Percentiles rank a stretch among this genome's conserved stretches.
These are phyloP conservation scores for Pisolithus orientalis DNA, from an alignment of 768 basidiomycete species.

Conservation along the genomic window DNA sequence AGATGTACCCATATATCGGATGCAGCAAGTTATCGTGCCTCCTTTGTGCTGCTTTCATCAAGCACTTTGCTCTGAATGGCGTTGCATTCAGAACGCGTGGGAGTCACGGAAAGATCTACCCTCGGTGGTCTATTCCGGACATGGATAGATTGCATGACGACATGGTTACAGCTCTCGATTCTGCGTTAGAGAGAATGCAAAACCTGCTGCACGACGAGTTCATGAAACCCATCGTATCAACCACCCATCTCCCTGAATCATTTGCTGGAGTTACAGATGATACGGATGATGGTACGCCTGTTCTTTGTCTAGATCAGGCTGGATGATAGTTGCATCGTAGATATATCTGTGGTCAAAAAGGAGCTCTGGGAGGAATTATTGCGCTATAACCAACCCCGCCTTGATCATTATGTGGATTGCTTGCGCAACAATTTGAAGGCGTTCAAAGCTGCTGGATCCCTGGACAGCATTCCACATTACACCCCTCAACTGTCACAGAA, in stretches of 20 bases:
- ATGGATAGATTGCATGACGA: neutral
- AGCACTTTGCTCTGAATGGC: neutral
- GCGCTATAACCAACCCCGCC: neutral
- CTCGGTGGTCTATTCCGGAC: neutral
- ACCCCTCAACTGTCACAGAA: neutral
- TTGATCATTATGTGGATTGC: neutral
- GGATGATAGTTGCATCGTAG: neutral
- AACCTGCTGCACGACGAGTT: neutral
- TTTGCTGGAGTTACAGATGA: neutral
- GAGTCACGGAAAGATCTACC: neutral
- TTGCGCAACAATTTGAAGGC: neutral
- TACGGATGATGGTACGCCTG: too few species aligned
- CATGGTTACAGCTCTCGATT: neutral
- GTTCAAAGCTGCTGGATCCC: neutral
- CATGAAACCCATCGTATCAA: neutral
- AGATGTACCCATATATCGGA: slow-evolving; percentile 1
- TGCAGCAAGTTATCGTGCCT: slow-evolving; percentile 1
- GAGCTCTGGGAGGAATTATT: slow-evolving; percentile 1
- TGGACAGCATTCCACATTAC: neutral
- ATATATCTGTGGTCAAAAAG: neutral
- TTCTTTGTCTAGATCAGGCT: too few species aligned
- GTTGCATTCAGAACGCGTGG: neutral
- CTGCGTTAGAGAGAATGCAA: neutral
- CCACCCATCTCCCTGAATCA: neutral
- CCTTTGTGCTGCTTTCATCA: neutral